These are phyloP conservation scores for Hippophae tibetana DNA, from an alignment of 306 rosid species.

Conservation along the genomic window DNA sequence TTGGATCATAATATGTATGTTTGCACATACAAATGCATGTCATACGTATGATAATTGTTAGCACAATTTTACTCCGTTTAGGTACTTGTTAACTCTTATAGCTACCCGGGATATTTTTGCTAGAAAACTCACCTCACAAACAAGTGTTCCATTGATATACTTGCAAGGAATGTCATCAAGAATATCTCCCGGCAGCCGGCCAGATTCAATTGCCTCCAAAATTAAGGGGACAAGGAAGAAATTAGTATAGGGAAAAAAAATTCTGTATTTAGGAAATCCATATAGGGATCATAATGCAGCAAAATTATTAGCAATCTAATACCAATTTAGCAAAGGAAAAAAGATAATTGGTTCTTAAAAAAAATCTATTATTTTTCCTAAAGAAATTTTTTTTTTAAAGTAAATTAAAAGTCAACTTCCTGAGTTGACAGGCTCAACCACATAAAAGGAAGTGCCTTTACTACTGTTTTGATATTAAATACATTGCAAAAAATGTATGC, in stretches of 20 bases:
- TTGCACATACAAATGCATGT: not conserved
- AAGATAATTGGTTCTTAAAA: not conserved
- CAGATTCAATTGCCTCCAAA: constrained; percentile 92
- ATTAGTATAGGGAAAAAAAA: not conserved
- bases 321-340: not conserved
- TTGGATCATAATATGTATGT: not conserved
- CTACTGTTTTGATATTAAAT: not conserved
- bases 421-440: not conserved
- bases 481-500: not conserved
- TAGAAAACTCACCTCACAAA: constrained; percentile 73
- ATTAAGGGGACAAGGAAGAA: constrained; percentile 19
- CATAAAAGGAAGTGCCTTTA: not conserved
- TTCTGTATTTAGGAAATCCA: not conserved
- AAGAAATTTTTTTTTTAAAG: not conserved
- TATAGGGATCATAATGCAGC: constrained; percentile 10
- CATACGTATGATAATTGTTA: not conserved
- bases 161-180: constrained; percentile 91
- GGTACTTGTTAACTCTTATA: no score
- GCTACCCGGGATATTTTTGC: not conserved
- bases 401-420: not conserved
- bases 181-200: constrained; percentile 89
- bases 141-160: constrained; percentile 70
- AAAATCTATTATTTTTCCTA: not conserved
- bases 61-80: no score
- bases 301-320: constrained; percentile 1